Conservation (phyloP, 305 asterid genomes). For the Euphrasia arctica region DNA sequence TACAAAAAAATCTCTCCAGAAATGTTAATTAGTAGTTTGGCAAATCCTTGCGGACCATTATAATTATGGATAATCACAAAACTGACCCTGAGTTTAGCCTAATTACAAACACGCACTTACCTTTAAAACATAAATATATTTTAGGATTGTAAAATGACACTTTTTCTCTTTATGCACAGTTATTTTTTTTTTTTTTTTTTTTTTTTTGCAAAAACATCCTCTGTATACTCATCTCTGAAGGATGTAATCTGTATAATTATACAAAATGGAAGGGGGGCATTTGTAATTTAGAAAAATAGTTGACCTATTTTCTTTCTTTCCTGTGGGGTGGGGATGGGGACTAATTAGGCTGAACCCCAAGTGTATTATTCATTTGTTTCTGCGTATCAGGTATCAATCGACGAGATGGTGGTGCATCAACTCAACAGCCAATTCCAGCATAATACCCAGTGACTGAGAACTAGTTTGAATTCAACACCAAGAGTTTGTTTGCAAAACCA, state of each 20-base stretch:
- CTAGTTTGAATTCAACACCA: not conserved
- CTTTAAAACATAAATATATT: not conserved
- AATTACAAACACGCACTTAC: not conserved
- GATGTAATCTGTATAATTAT: not conserved
- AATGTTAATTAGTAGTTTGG: not conserved
- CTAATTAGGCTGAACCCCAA: not conserved
- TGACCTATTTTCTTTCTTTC: not conserved
- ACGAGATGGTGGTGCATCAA: not conserved
- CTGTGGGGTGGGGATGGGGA: not conserved
- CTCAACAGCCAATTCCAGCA: constrained; percentile 11
- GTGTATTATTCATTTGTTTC: not conserved
- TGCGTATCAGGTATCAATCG: not conserved
- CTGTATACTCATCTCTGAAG: not conserved
- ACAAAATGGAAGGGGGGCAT: not conserved
- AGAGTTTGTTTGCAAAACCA: not conserved
- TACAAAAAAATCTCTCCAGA: not conserved
- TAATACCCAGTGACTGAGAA: not conserved
- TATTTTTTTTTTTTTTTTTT: no score
- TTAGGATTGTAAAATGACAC: not conserved
- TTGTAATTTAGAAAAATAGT: not conserved
- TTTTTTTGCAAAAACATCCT: no score
- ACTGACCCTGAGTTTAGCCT: not conserved
- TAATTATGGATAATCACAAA: constrained; percentile 1
- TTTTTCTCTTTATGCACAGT: no score
- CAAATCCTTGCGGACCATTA: not conserved